Conservation (phyloP, 179 eudicot genomes). For the Drosera spatulata region DNA sequence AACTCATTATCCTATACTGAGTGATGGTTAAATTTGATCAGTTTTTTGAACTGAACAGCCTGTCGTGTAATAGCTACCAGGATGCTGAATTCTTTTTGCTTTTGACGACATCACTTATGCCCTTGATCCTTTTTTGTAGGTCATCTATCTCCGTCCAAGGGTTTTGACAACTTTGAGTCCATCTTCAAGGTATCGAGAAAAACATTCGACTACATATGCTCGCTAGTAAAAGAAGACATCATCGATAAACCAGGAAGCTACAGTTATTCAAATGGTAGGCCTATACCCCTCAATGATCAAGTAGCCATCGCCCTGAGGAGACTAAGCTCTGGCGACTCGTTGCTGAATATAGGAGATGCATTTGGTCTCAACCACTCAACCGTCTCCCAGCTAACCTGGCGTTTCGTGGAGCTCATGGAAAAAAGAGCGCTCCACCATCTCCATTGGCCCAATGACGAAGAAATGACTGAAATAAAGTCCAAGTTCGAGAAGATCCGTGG, state of each 20-base stretch:
- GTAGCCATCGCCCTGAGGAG: conserved; percentile 82
- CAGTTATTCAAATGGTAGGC: conserved; percentile 42
- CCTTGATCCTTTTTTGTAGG: conserved; percentile 22
- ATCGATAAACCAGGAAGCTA: conserved; percentile 39
- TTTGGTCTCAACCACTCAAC: conserved; percentile 72
- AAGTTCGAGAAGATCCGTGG: too few species aligned
- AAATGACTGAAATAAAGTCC: conserved; percentile 44
- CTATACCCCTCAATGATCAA: conserved; percentile 49
- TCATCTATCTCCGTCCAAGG: conserved; percentile 30
- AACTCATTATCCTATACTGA: too few species aligned
- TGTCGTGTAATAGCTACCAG: too few species aligned
- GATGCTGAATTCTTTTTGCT: too few species aligned
- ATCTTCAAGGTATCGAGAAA: conserved; percentile 54
- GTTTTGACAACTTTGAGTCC: conserved; percentile 37
- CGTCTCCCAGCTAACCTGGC: conserved; percentile 86
- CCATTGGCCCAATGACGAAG: conserved; percentile 67
- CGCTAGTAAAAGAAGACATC: conserved; percentile 57
- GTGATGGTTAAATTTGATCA: too few species aligned
- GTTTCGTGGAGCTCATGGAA: conserved; percentile 82
- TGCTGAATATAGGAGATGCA: conserved; percentile 44
- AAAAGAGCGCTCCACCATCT: conserved; percentile 63
- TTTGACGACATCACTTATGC: too few species aligned
- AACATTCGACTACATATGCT: conserved; percentile 72
- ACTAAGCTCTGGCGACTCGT: conserved; percentile 72
- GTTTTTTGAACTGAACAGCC: too few species aligned